These are phyloP conservation scores for Gamsiella multidivaricata DNA, from an alignment of 192 early-diverging fungal species.

Conservation along the genomic window DNA sequence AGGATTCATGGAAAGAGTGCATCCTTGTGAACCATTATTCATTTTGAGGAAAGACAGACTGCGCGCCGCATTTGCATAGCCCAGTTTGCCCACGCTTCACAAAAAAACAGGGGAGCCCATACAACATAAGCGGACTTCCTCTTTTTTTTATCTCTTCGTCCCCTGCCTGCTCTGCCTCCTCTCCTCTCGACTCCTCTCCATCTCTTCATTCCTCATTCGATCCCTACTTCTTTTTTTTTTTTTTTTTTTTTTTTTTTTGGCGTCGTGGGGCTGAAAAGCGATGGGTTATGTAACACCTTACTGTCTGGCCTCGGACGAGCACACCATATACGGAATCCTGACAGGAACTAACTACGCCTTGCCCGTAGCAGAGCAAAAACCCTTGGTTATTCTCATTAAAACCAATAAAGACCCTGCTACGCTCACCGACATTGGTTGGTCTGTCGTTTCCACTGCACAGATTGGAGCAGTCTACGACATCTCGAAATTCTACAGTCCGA, in stretches of 20 bases:
- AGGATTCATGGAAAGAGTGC: too few species aligned
- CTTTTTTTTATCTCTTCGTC: too few species aligned
- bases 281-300: not conserved
- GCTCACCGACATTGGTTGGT: not conserved
- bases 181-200: too few species aligned
- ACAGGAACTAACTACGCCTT: not conserved
- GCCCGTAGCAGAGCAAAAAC: not conserved
- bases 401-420: not conserved
- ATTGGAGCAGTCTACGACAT: not conserved
- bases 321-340: not conserved
- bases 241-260: not conserved
- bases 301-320: not conserved
- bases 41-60: too few species aligned
- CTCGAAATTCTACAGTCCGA: not conserved
- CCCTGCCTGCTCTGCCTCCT: too few species aligned
- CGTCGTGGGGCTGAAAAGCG: not conserved
- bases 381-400: not conserved
- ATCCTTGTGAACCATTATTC: too few species aligned
- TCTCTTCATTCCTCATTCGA: too few species aligned
- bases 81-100: too few species aligned
- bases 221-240: too few species aligned
- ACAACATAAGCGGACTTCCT: too few species aligned
- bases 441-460: not conserved
- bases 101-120: too few species aligned
- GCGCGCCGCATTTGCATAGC: too few species aligned